Percentiles rank a stretch among this genome's conserved stretches.
phyloP scores from a whole-genome alignment of 352 stramenopile genomes.

The Globisporangium mamillatum region DNA sequence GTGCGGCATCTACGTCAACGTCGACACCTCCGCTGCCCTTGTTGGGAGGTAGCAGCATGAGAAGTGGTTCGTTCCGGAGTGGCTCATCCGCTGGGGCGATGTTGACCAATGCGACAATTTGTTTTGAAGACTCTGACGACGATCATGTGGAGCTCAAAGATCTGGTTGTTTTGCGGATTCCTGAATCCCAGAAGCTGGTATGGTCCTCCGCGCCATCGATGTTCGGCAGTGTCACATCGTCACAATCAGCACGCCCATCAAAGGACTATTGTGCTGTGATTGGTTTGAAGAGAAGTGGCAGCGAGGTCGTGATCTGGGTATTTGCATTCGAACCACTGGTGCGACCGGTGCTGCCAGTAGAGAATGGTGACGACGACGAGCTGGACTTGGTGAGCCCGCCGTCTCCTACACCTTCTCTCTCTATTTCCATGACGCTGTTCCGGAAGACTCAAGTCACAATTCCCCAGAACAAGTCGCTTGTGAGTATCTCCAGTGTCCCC shows the following conservation, averaged over 20 bases:
- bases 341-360: not conserved
- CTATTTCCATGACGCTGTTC: conserved; percentile 28
- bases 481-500: conserved; percentile 41
- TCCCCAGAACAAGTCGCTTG: conserved; percentile 19
- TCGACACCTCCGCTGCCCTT: not conserved
- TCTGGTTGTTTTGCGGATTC: conserved; percentile 34
- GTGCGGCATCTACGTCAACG: not conserved
- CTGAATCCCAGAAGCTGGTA: conserved; percentile 48
- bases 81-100: not conserved
- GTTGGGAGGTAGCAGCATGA: conserved; percentile 6
- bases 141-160: conserved; percentile 24
- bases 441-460: conserved; percentile 39
- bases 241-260: conserved; percentile 20
- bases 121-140: conserved; percentile 21
- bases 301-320: conserved; percentile 51
- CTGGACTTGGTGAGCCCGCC: conserved; percentile 1
- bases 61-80: conserved; percentile 3
- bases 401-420: conserved; percentile 4
- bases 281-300: conserved; percentile 36
- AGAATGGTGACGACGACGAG: not conserved
- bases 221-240: conserved; percentile 18
- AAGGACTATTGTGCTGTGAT: conserved; percentile 68
- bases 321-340: conserved; percentile 40
- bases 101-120: conserved; percentile 12
- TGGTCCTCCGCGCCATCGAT: conserved; percentile 45